Evolutionary conservation across 768 basidiomycete species (phyloP).

Genomic region (Rhodotorula babjevae): DNA sequence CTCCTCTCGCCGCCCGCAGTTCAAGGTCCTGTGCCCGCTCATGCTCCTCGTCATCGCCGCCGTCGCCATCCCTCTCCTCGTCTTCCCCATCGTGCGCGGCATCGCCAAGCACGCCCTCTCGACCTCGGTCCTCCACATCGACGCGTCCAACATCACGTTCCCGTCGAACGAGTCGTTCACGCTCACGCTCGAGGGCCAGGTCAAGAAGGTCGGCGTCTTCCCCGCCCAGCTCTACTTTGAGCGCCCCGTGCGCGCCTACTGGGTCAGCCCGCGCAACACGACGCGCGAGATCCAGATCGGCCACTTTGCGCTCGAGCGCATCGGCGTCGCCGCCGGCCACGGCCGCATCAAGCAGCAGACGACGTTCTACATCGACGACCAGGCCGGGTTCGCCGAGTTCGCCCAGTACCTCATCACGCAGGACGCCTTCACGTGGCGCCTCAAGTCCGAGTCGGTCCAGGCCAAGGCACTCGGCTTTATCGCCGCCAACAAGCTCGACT

Average conservation of each 20-base stretch:
- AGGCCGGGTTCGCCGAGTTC: constrained; percentile 53
- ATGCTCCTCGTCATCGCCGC: constrained; percentile 10
- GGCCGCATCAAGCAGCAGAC: constrained; percentile 57
- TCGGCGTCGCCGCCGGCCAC: constrained; percentile 54
- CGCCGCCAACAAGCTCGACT: constrained; percentile 61
- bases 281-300: constrained; percentile 57
- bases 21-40: constrained; percentile 23
- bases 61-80: constrained; percentile 16
- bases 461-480: constrained; percentile 63
- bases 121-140: constrained; percentile 28
- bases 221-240: constrained; percentile 61
- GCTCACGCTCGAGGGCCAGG: constrained; percentile 43
- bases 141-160: constrained; percentile 27
- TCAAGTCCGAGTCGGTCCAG: constrained; percentile 57
- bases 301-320: constrained; percentile 52
- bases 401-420: constrained; percentile 58
- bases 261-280: constrained; percentile 53
- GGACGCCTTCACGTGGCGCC: constrained; percentile 63
- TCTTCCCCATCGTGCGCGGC: constrained; percentile 32
- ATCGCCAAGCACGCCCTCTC: constrained; percentile 25
- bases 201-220: constrained; percentile 64
- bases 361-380: constrained; percentile 57
- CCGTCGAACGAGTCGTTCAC: constrained; percentile 29
- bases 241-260: constrained; percentile 56
- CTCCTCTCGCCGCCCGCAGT: not conserved